Evolutionary conservation across 768 basidiomycete species (phyloP).

Genomic region (Suillus decipiens): DNA sequence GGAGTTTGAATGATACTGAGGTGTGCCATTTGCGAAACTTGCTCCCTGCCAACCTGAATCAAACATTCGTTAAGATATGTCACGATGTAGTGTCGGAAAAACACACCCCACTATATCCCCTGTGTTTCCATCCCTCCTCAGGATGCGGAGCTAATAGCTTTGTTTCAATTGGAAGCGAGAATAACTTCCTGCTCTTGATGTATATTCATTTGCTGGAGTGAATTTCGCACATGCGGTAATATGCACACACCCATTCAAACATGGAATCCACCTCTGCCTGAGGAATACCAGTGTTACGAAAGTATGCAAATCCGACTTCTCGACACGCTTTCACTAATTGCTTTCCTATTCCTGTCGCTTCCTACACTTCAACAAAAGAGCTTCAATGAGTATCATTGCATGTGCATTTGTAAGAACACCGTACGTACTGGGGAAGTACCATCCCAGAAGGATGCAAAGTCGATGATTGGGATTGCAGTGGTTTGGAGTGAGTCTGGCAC

Average conservation of each 20-base stretch:
- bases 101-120: constrained; percentile 37
- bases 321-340: constrained; percentile 21
- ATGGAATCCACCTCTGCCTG: constrained; percentile 38
- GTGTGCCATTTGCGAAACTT: constrained; percentile 32
- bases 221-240: constrained; percentile 9
- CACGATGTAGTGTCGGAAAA: too few species aligned
- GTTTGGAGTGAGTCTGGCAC: not conserved
- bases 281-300: constrained; percentile 44
- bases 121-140: constrained; percentile 43
- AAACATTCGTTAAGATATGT: not conserved
- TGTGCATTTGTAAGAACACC: not conserved
- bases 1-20: not conserved
- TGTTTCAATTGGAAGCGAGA: constrained; percentile 37
- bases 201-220: not conserved
- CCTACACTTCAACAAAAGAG: constrained; percentile 11
- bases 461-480: constrained; percentile 14
- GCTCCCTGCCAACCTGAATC: constrained; percentile 42
- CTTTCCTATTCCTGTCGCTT: constrained; percentile 18
- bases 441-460: constrained; percentile 18
- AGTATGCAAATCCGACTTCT: constrained; percentile 49
- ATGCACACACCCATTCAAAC: constrained; percentile 43
- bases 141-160: constrained; percentile 51
- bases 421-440: constrained; percentile 15
- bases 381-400: not conserved
- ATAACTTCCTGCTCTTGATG: constrained; percentile 40